Base-by-base conservation (phyloP, 768 basidiomycete genomes). In the Xanthoconium stramineum region DNA sequence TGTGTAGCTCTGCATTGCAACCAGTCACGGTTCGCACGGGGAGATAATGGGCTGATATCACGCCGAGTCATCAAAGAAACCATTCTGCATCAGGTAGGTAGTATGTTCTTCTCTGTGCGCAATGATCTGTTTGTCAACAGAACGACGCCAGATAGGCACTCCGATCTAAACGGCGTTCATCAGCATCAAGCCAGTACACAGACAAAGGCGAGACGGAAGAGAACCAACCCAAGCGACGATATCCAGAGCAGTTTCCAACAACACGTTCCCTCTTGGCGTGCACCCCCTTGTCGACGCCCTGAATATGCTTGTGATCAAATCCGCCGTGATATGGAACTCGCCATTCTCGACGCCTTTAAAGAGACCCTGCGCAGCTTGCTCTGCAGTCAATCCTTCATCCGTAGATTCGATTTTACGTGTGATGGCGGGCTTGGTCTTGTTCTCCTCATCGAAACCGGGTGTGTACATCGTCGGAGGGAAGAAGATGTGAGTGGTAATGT, bases 401-500 rank as follows among this genome's bases (percentile, higher is more conserved):
- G 78, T 73, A 38, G 82, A 86, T 67, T 95, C 94, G 42, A 97
- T 86, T 60, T 86, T 84, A 49, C 79, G 78, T 11, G 84, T 84
- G 56, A 96, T 79, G 32, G 76, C 77, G 0, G 93, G 94, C 63
- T 96, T 96, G 10, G 77, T 80, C 63, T 78, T 80, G 68, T 89
- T 85, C 68, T 95, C 94, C 54, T 82, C 78, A 17, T 87, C 84
- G 58, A 77, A 89, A 0, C 93, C 91, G 0, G 91, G 86, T 0
- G 83, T 84, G 60, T 76, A 81, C 76, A 97, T 95, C 1, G 91
- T 91, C 2, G 80, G 80, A 0, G 94, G 92, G 73, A 91, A 86
- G 73, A 84, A 92, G 43, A 91, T 82, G 60, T 94, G 91, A 7
- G 92, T 81, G 50, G 78, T 76, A 65, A 92, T 89, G 47, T 79